Conservation (phyloP, 1,284 basidiomycete species). For the Phaffia rhodozyma region DNA sequence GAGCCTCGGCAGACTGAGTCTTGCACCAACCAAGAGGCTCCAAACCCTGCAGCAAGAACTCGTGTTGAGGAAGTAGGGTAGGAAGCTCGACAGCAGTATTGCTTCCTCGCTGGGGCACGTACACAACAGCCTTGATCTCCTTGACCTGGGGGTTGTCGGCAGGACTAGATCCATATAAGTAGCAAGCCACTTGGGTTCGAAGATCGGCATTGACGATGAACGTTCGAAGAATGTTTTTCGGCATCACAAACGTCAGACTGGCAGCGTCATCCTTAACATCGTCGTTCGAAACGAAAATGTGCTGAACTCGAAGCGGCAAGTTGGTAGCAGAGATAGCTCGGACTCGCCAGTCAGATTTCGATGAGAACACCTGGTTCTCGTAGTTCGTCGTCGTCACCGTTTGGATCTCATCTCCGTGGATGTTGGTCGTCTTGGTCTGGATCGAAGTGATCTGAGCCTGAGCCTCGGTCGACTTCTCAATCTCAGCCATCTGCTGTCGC, state of each 20-base stretch:
- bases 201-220: constrained; percentile 91
- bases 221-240: constrained; percentile 91
- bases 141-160: constrained; percentile 97
- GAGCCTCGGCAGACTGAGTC: constrained; percentile 81
- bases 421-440: constrained; percentile 94
- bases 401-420: constrained; percentile 93
- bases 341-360: constrained; percentile 98
- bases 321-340: constrained; percentile 93
- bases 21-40: constrained; percentile 98
- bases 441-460: constrained; percentile 91
- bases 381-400: constrained; percentile 96
- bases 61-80: constrained; percentile 72
- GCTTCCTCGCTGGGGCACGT: constrained; percentile 91
- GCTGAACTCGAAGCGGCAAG: constrained; percentile 86
- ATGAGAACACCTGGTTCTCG: constrained; percentile 92
- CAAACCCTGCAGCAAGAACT: constrained; percentile 85
- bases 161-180: constrained; percentile 83
- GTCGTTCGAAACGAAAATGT: constrained; percentile 96
- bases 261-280: constrained; percentile 96
- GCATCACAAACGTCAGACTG: constrained; percentile 86
- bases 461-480: constrained; percentile 92
- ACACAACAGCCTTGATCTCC: constrained; percentile 93
- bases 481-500: constrained; percentile 97
- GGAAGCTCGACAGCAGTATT: constrained; percentile 89
- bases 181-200: constrained; percentile 89